These are phyloP conservation scores for Beverwykella pulmonaria DNA, from an alignment of 495 filamentous ascomycete species.

Conservation along the genomic window DNA sequence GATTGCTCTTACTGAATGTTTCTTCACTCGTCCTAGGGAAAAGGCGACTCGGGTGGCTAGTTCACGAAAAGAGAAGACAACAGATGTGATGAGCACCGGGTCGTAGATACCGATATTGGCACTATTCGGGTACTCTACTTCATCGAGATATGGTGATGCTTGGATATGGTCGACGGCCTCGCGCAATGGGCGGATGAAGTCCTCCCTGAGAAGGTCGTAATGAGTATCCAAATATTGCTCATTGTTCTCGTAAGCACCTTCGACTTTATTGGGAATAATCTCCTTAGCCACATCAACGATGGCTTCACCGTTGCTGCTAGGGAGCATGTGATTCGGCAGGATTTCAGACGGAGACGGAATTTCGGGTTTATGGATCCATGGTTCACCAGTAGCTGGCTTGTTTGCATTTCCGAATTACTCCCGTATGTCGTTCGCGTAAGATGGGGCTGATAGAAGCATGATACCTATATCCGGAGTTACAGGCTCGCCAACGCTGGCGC, in stretches of 20 bases:
- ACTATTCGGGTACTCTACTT: slow-evolving; percentile 32
- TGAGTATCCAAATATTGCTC: slow-evolving; percentile 43
- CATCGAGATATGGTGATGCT: slow-evolving; percentile 33
- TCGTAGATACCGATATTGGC: slow-evolving; percentile 72
- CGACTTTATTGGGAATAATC: slow-evolving; percentile 44
- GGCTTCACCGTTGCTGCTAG: background rate
- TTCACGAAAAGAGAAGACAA: slow-evolving; percentile 64
- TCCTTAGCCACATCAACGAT: slow-evolving; percentile 27
- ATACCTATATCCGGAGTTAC: background rate
- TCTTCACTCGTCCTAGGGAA: slow-evolving; percentile 65
- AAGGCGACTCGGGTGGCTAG: slow-evolving; percentile 71
- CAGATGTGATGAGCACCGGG: slow-evolving; percentile 66
- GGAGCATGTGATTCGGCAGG: slow-evolving; percentile 10
- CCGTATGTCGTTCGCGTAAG: slow-evolving; percentile 22
- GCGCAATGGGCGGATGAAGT: slow-evolving; percentile 49
- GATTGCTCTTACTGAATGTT: slow-evolving; percentile 78
- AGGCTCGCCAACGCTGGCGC: background rate
- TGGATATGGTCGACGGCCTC: slow-evolving; percentile 45
- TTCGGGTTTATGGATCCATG: slow-evolving; percentile 42
- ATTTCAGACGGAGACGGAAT: slow-evolving; percentile 41
- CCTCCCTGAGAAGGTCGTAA: slow-evolving; percentile 50
- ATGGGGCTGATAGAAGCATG: background rate
- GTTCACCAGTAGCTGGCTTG: slow-evolving; percentile 25
- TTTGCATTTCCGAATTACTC: slow-evolving; percentile 39
- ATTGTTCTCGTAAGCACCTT: slow-evolving; percentile 46